Base-by-base conservation (phyloP, 83 land plant species). In the Diphasiastrum complanatum region DNA sequence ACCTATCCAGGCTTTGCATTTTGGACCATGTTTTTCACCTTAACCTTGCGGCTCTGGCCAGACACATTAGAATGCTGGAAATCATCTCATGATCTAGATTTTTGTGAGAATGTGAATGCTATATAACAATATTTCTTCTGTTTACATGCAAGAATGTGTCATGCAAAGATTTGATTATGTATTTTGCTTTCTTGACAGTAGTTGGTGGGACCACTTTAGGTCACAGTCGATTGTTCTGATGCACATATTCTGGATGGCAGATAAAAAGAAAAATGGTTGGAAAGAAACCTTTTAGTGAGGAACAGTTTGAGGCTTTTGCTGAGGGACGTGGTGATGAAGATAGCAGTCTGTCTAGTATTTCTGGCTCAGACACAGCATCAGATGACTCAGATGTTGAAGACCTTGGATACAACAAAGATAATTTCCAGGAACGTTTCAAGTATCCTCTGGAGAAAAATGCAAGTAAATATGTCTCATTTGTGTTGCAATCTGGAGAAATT, bases 351-450 rank as follows among this genome's bases (percentile, higher is more conserved):
- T 95, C 99, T 5, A 95, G 99, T 57, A 86, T 95, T 45, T 95
- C 99, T 27, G 99, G 99, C 8, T 95, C 97, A 25, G 99, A 89
- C 18, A 88, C 83, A 48, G 99, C 89, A 51, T 37, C 71, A 11
- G 67, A 51, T 32, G 67, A 53, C 28, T 26, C 47, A 3, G 69
- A 74, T 51, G 52, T 38, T 43, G 53, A 53, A 51, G 53, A 45
- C n/a, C n/a, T n/a, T n/a, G n/a, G n/a, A n/a, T n/a, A n/a, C 6
- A 12, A 78, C 66, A 43, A 47, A 34, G 22, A 78, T 75, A 57
- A 3, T 84, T 28, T 12, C 38, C 27, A 46, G 6, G 24, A 33
- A 26, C 30, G 28, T 3, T 16, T 18, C 16, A 24, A 46, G 23
- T 4, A 12, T 4, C 14, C 30, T 19, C 45, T 32, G 22, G 48